Base-by-base conservation (phyloP, 2,329 filamentous ascomycete species). In the Fusarium sacchari region DNA sequence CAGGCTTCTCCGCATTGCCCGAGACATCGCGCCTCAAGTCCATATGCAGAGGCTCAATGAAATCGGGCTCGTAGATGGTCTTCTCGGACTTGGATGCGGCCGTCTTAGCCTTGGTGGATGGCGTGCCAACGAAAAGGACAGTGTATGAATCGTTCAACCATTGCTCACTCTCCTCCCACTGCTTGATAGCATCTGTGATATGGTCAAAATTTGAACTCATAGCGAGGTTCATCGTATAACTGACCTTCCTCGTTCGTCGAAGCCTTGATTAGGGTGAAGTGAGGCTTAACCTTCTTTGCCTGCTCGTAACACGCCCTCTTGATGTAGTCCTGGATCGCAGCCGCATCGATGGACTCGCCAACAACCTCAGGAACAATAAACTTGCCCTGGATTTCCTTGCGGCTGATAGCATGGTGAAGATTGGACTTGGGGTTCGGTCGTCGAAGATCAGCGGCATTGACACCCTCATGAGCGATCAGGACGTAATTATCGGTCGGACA, bases 401-500 rank as follows among this genome's bases (percentile, higher is more conserved):
- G 78, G 22, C 81, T 74, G 26, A 84, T 80, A 22, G 85, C 82
- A 37, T 80, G 77, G 78, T 84, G 85, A 44, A 90, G 84, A 81
- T 87, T 84, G 84, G 87, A 83, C 85, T 88, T 79, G 86, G 89
- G 75, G 79, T 82, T 83, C 80, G 76, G 78, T 66, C 84, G 83
- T 74, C 84, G 83, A 77, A 96, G 91, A 81, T 97, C 94, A 71
- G 86, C 85, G 46, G 90, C 88, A 75, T 91, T 90, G 64, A 95
- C 87, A 74, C 93, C 92, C 17, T 93, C 91, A 80, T 97, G 94
- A 36, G 90, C 89, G 69, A 97, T 88, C 74, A 98, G 81, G 64
- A 97, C 84, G 83, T 97, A 97, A 76, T 88, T 88, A 57, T 91
- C 87, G 26, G 93, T 94, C 5, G 92, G 92, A 82, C 94, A 97